Evolutionary conservation across 495 filamentous ascomycete species (phyloP), one percentile per base, ranked within the genome.

Genomic region (Aspergillus affinis): DNA sequence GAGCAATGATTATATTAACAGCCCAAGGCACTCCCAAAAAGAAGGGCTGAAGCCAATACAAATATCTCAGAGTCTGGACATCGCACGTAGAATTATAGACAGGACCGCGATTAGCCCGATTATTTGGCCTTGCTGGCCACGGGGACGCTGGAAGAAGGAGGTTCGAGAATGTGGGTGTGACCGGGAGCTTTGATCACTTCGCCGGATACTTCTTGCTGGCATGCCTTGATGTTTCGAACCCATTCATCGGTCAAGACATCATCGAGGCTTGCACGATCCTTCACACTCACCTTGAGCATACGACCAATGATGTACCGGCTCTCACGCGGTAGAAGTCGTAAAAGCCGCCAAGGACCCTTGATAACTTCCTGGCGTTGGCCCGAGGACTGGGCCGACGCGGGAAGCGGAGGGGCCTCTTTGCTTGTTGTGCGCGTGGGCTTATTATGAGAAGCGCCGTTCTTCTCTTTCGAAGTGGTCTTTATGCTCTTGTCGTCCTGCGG

Each of bases 281-380:
- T 90, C 5, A 94, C 92, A 65, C 94, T 85, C 46, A 97, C 78
- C 65, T 96, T 92, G 51, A 98, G 81, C 94, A 98, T 98, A 47
- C 90, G 83, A 21, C 90, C 88, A 54, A 98, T 92, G 60, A 98
- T 90, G 65, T 91, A 86, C 29, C 94, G 81, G 55, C 86, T 95
- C 75, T 98, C 94, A 61, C 94, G 83, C 9, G 94, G 94, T 4
- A 98, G 82, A 7, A 98, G 82, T 53, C 94, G 85, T n/a, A 98
- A 82, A 58, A 98, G 82, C 45, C 94, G 86, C 89, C 93, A 95
- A 12, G 95, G 95, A 0, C 94, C 94, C 67, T 91, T 92, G 66
- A 97, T 91, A 3, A 92, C 84, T 64, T 92, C 88, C 57, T 77
- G 78, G n/a, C 75, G 77, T 64, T 85, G 88, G 53, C 64, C 70